phyloP scores from a whole-genome alignment of 208 protist genomes.

The Crithidia expoeki region DNA sequence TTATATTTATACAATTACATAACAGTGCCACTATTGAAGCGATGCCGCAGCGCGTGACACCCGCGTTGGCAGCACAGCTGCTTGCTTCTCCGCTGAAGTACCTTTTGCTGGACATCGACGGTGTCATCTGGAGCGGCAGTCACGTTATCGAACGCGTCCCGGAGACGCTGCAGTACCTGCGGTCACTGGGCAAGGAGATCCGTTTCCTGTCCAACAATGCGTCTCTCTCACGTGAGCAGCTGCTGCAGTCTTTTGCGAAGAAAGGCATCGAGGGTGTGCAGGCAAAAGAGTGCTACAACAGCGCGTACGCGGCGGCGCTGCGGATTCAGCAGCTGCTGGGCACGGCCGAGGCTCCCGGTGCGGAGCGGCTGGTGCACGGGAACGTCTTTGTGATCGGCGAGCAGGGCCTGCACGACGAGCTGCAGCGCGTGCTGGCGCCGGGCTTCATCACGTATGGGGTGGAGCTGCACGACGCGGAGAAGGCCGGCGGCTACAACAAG shows the following conservation, averaged over 20 bases:
- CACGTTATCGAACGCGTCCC: slow-evolving; percentile 50
- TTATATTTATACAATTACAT: too few relatives aligned
- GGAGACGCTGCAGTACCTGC: slow-evolving; percentile 62
- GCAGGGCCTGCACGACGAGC: slow-evolving; percentile 69
- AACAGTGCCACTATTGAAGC: too few relatives aligned
- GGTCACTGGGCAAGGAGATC: slow-evolving; percentile 49
- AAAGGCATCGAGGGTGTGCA: slow-evolving; percentile 55
- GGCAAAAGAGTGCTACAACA: slow-evolving; percentile 66
- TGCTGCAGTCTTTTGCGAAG: slow-evolving; percentile 37
- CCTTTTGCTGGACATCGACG: slow-evolving; percentile 74
- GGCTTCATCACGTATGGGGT: slow-evolving; percentile 76
- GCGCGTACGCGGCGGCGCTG: slow-evolving; percentile 65
- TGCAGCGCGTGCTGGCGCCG: slow-evolving; percentile 57
- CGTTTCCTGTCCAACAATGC: slow-evolving; percentile 84
- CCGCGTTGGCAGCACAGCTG: slow-evolving; percentile 32
- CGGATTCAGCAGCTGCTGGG: slow-evolving; percentile 41
- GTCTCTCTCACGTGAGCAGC: slow-evolving; percentile 45
- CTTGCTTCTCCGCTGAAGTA: slow-evolving; percentile 48
- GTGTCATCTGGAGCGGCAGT: slow-evolving; percentile 65
- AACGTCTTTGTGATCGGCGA: slow-evolving; percentile 80
- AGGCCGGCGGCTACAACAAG: slow-evolving; percentile 44
- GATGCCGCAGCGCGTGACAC: slow-evolving; percentile 38
- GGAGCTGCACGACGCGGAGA: slow-evolving; percentile 62
- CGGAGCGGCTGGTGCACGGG: slow-evolving; percentile 47
- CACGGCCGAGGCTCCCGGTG: not conserved